phyloP scores from a whole-genome alignment of 345 rosid genomes.

The Pugionium dolabratum region DNA sequence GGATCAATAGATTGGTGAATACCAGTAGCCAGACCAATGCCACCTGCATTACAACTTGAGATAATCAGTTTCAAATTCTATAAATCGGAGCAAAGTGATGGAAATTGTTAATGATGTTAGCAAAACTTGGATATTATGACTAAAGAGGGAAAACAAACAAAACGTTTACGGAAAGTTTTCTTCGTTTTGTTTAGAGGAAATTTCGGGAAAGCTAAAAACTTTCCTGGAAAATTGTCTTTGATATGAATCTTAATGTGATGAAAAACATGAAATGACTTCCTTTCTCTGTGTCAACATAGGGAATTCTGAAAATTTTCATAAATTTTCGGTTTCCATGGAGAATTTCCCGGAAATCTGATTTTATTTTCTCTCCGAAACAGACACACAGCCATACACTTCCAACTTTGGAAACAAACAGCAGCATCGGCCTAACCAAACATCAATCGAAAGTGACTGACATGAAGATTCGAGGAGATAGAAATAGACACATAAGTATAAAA shows the following conservation, averaged over 20 bases:
- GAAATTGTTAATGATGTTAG: not conserved
- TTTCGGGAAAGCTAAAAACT: slow-evolving; percentile 1
- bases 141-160: not conserved
- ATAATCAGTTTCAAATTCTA: slow-evolving; percentile 7
- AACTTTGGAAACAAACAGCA: not conserved
- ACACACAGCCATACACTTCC: not conserved
- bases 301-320: not conserved
- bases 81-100: not conserved
- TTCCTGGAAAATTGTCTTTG: slow-evolving; percentile 4
- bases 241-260: slow-evolving; percentile 18
- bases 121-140: slow-evolving; percentile 5
- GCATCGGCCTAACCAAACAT: slow-evolving; percentile 13
- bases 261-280: slow-evolving; percentile 6
- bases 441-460: slow-evolving; percentile 16
- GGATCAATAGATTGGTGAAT: slow-evolving; percentile 53
- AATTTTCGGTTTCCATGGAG: not conserved
- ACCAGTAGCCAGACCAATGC: slow-evolving; percentile 87
- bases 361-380: not conserved
- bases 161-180: slow-evolving; percentile 10
- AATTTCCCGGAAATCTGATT: slow-evolving; percentile 8
- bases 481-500: slow-evolving; percentile 10
- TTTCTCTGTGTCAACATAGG: not conserved
- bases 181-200: slow-evolving; percentile 14
- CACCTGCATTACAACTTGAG: slow-evolving; percentile 47
- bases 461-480: slow-evolving; percentile 31